Evolutionary conservation across 306 rosid species (phyloP), one percentile per base, ranked within the genome.

Genomic region (Argentina anserina): DNA sequence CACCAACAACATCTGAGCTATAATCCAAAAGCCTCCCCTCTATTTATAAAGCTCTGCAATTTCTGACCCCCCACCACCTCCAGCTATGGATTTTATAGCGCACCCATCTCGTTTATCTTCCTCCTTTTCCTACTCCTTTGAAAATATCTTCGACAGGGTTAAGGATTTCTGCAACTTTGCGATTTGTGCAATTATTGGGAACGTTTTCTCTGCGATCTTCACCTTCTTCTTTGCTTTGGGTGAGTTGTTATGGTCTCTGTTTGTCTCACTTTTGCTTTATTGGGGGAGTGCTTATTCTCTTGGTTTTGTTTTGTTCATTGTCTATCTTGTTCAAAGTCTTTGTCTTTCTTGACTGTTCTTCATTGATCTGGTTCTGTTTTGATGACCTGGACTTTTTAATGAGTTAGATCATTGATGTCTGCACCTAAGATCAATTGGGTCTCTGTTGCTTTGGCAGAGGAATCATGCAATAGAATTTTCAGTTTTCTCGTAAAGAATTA

Each of bases 171-270:
- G 85, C 52, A 79, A 79, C 53, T 90, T 88, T 46, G 97, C 97
- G 11, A 69, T 91, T 55, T 88, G 93, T 71, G 99, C 85, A 8
- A 71, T 95, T 43, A 75, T 95, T 74, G 96, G 96, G 52, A 95
- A 90, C 81, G 80, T 95, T 71, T 88, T 95, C 75, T 91, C 99
- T 25, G 99, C 96, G 87, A 95, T 95, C 90, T 83, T 95, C 84
- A 95, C 99, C 55, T 91, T 95, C 69, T 94, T 89, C 86, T 95
- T 95, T 65, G 99, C 99, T 29, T 81, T 95, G 83, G 99, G 99
- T 95, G 76, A 10, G 85, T 75, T 64, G 56, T n/a, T n/a, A n/a
- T 31, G 34, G 28, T 59, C 15, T 29, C 15, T 60, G 62, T 61
- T 56, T 17, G 7, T 8, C 26, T 72, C 58, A 12, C n/a, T 53